Evolutionary conservation across 305 asterid genomes (phyloP).

Genomic region (Plantago coronopus): DNA sequence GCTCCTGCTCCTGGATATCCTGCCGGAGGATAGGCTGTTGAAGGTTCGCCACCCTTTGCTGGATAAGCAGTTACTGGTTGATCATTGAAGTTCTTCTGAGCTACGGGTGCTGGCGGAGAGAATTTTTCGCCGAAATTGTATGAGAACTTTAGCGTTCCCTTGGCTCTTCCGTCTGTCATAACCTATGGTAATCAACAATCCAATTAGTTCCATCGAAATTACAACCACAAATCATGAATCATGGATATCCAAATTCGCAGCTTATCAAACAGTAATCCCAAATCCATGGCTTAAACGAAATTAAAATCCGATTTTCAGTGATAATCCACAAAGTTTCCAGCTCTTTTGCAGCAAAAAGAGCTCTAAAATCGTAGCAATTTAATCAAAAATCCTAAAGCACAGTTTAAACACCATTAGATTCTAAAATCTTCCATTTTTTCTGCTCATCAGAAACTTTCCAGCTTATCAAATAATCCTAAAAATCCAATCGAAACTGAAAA

Average conservation of each 20-base stretch:
- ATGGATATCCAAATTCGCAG: neutral
- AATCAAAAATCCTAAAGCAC: no score
- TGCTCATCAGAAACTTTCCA: no score
- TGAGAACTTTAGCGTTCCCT: constrained; percentile 63
- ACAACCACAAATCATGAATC: neutral
- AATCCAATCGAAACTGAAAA: no score
- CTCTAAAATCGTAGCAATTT: no score
- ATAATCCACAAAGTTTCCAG: no score
- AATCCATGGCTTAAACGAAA: no score
- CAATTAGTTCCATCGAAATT: neutral
- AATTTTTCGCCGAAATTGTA: constrained; percentile 61
- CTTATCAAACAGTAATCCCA: no score
- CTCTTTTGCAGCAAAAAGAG: no score
- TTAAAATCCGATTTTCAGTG: no score
- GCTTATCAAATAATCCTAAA: no score
- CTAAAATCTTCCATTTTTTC: no score
- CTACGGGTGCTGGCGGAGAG: constrained; percentile 18
- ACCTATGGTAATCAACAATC: neutral
- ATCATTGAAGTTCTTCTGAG: constrained; percentile 22
- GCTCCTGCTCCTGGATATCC: constrained; percentile 20
- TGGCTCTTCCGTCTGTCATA: constrained; percentile 39
- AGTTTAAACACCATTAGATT: no score
- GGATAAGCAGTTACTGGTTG: constrained; percentile 51
- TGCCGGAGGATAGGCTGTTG: constrained; percentile 21
- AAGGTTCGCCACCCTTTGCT: constrained; percentile 12